A percentile compares a stretch with the other conserved stretches of the same genome.
phyloP scores from a whole-genome alignment of 768 basidiomycete genomes.

The Auricularia heimuer region DNA sequence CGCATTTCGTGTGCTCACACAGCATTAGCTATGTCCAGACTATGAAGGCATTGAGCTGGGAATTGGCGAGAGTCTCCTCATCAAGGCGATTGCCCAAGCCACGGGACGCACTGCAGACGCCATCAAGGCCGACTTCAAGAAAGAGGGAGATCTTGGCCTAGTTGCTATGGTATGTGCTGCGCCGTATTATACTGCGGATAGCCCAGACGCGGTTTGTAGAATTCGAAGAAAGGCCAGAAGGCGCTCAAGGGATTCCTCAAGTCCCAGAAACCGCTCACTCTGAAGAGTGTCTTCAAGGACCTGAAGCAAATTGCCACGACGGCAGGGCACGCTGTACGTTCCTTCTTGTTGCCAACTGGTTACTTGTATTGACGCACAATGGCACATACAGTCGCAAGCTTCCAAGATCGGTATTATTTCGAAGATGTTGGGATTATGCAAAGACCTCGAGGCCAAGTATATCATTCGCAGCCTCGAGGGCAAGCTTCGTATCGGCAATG shows the following conservation, averaged over 20 bases:
- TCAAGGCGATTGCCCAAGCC: conserved; percentile 92
- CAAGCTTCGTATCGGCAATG: conserved; percentile 93
- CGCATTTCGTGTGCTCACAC: background rate
- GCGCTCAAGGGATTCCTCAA: conserved; percentile 64
- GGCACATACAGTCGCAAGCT: conserved; percentile 61
- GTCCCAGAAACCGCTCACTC: conserved; percentile 70
- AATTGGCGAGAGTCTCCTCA: conserved; percentile 86
- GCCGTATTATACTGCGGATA: background rate
- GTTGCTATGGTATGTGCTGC: conserved; percentile 74
- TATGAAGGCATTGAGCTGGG: conserved; percentile 93
- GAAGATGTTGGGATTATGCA: conserved; percentile 85
- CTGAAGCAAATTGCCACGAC: conserved; percentile 84
- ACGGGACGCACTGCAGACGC: conserved; percentile 78
- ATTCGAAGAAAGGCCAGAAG: conserved; percentile 86
- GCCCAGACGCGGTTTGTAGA: conserved; percentile 35
- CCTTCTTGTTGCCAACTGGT: background rate
- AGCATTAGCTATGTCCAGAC: conserved; percentile 75
- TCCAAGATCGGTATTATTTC: conserved; percentile 95
- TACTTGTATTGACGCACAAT: background rate
- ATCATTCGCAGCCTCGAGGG: conserved; percentile 93
- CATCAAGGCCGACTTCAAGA: conserved; percentile 88
- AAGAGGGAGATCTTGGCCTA: conserved; percentile 88
- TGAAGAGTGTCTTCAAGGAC: conserved; percentile 83
- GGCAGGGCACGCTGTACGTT: conserved; percentile 66
- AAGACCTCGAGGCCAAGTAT: conserved; percentile 89